These are phyloP conservation scores for Linaria vulgaris DNA, from an alignment of 257 asterid species.

Conservation along the genomic window DNA sequence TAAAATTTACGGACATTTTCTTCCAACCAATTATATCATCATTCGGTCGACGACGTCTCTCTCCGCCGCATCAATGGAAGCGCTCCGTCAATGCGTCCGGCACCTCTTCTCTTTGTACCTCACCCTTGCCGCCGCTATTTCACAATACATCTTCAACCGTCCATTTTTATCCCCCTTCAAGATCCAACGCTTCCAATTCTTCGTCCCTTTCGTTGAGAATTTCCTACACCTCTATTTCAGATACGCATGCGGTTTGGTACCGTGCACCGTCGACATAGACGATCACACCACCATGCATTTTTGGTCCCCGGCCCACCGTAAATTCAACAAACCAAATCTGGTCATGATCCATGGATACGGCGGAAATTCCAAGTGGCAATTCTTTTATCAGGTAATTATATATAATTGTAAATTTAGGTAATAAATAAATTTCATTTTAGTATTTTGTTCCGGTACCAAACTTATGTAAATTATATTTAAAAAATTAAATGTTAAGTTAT, in stretches of 20 bases:
- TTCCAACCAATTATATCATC: no score
- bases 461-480: no score
- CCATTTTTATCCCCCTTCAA: constrained; percentile 31
- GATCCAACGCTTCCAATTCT: constrained; percentile 41
- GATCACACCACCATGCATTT: constrained; percentile 62
- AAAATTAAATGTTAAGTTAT: no score
- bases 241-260: constrained; percentile 48
- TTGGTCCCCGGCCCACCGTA: constrained; percentile 52
- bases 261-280: constrained; percentile 49
- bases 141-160: constrained; percentile 23
- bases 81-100: constrained; percentile 30
- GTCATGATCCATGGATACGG: constrained; percentile 68
- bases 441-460: no score
- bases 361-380: constrained; percentile 63
- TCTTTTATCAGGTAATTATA: constrained; percentile 39
- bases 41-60: no score
- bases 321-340: constrained; percentile 53
- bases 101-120: constrained; percentile 43
- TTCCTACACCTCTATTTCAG: constrained; percentile 53
- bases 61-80: constrained; percentile 33
- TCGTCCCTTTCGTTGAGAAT: constrained; percentile 43
- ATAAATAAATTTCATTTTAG: no score
- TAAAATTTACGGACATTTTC: no score
- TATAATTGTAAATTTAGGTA: no score
- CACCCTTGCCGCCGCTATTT: constrained; percentile 31